Percentiles rank a stretch among this genome's conserved stretches.
phyloP scores from a whole-genome alignment of 768 basidiomycete genomes.

The Mycena polygramma region DNA sequence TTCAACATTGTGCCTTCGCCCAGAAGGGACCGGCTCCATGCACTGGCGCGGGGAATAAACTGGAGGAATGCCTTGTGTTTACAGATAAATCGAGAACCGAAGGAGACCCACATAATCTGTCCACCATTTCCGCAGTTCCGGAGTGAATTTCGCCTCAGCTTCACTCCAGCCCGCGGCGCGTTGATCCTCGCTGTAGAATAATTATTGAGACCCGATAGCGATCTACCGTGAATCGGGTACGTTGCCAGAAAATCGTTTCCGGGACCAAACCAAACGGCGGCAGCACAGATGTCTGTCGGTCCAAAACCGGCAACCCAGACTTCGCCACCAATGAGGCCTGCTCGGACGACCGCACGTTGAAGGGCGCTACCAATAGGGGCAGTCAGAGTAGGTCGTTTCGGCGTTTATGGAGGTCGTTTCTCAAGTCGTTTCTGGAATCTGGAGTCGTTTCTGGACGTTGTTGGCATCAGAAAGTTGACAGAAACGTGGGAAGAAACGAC shows the following conservation, averaged over 20 bases:
- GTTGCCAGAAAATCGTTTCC: slow-evolving; percentile 25
- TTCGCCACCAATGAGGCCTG: slow-evolving; percentile 28
- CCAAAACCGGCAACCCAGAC: slow-evolving; percentile 34
- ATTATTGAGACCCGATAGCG: background rate
- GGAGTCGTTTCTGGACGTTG: too few relatives aligned
- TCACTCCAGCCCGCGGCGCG: slow-evolving; percentile 31
- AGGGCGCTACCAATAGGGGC: too few relatives aligned
- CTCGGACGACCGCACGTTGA: slow-evolving; percentile 23
- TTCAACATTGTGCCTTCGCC: slow-evolving; percentile 25
- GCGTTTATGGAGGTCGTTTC: too few relatives aligned
- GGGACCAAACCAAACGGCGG: slow-evolving; percentile 36
- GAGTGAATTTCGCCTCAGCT: slow-evolving; percentile 15
- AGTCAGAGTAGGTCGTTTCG: too few relatives aligned
- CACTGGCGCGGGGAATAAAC: slow-evolving; percentile 19
- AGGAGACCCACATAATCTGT: slow-evolving; percentile 29
- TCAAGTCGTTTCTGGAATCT: too few relatives aligned
- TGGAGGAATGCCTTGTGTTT: background rate
- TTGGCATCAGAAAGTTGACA: too few relatives aligned
- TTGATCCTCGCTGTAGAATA: slow-evolving; percentile 29
- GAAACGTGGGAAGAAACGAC: too few relatives aligned
- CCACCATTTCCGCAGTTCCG: slow-evolving; percentile 32
- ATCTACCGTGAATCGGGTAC: slow-evolving; percentile 6
- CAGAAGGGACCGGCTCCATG: slow-evolving; percentile 12
- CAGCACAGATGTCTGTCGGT: slow-evolving; percentile 29
- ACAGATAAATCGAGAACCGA: too few relatives aligned